phyloP scores from a whole-genome alignment of 2,329 filamentous ascomycete genomes.

The Diaporthe eres region DNA sequence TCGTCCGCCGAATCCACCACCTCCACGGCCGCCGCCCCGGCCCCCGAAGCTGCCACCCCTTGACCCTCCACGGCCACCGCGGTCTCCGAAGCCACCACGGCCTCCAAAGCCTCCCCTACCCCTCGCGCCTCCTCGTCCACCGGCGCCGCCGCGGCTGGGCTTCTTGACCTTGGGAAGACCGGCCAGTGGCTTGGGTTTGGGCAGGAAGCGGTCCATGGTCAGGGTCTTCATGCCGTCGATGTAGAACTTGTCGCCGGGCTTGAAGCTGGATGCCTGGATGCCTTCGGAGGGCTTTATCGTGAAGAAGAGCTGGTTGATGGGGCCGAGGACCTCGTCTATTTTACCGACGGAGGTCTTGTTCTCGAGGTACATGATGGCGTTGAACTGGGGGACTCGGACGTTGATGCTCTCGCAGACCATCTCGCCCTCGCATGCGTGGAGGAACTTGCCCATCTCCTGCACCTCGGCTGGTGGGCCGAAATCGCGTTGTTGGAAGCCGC shows the following conservation, averaged over 20 bases:
- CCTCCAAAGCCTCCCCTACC: constrained; percentile 49
- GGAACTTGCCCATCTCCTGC: constrained; percentile 90
- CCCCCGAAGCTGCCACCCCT: constrained; percentile 45
- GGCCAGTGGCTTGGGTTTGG: constrained; percentile 84
- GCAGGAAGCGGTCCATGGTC: constrained; percentile 95
- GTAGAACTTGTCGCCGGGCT: constrained; percentile 96
- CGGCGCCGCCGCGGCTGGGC: constrained; percentile 68
- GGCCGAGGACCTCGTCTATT: constrained; percentile 97
- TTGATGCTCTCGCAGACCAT: constrained; percentile 98
- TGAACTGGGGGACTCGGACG: constrained; percentile 98
- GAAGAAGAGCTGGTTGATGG: constrained; percentile 98
- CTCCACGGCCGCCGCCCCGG: constrained; percentile 51
- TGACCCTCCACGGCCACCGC: constrained; percentile 40
- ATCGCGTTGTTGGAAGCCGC: constrained; percentile 71
- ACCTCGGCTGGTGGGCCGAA: constrained; percentile 75
- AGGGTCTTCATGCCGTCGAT: constrained; percentile 95
- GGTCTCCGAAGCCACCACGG: constrained; percentile 50
- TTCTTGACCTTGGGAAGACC: constrained; percentile 70
- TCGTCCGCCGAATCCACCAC: constrained; percentile 43
- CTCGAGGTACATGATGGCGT: constrained; percentile 98
- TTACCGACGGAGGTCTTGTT: constrained; percentile 98
- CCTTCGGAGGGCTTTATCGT: constrained; percentile 98
- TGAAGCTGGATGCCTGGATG: constrained; percentile 95
- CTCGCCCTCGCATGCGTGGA: constrained; percentile 97
- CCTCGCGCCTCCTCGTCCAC: constrained; percentile 59